Evolutionary conservation across 805 yeast genomes (phyloP), one percentile per base, ranked within the genome.

Genomic region (Candida anglica): DNA sequence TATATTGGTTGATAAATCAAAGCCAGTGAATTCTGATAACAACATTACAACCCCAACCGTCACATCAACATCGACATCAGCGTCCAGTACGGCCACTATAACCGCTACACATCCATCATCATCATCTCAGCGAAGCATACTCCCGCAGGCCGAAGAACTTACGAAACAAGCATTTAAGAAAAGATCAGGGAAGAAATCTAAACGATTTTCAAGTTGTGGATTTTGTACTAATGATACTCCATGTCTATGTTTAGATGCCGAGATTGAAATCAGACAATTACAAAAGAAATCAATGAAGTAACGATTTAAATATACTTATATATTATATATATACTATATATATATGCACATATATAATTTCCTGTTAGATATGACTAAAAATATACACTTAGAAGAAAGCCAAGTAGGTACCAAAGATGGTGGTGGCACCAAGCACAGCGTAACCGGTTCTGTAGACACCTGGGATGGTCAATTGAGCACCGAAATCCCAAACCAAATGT

Each of bases 391-490:
- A 61, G 39, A 70, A 63, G 47, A 75, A 66, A 32, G 77, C 57
- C 37, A 79, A 63, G 56, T 73, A 73, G 14, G 86, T 50, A 36
- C 95, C 86, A 17, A 79, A 42, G 25, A 69, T 40, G 21, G 72
- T 77, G 16, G 79, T 66, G 48, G 77, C 66, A 19, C 81, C 97
- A 38, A 88, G 59, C 14, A 87, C 95, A 30, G 76, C 67, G 64
- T 86, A 86, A 43, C 96, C 98, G 23, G 97, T 88, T 66, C 82
- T 78, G 78, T 85, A 84, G 38, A 93, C 96, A 47, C 95, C 97
- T 55, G 82, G 77, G 48, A 86, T 53, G 41, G 88, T 75, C 56
- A 91, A 73, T 61, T 82, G 85, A 47, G 67, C 71, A 58, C 95
- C 95, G 34, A 79, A 59, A 60, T 93, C 98, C 98, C 98, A 93